Base-by-base conservation (phyloP, 768 basidiomycete genomes). In the Tylopilus rubrobrunneus region DNA sequence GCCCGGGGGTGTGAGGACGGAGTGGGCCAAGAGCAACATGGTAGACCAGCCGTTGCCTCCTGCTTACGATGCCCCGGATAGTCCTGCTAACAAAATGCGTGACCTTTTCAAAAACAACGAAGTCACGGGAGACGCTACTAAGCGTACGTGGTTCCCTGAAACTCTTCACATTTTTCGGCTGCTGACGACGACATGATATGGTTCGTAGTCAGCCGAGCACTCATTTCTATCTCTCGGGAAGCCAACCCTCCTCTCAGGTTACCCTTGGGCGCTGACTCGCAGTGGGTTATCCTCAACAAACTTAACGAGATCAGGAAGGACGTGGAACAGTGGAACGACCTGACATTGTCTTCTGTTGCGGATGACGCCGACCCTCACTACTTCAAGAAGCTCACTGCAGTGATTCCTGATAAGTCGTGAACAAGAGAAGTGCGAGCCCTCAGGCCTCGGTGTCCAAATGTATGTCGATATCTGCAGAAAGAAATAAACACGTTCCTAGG, bases 11-110 rank as follows among this genome's bases (percentile, higher is more conserved):
- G 58, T 60, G 37, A 56, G 42, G 44, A 64, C 63, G 7, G 60
- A 62, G 7, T 62, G 63, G 56, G 54, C 49, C 34, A 64, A 65
- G 53, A 31, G 52, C 0, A 64, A 33, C 39, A 55, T 66, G 58
- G 52, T 60, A 31, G 52, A 62, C 11, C 37, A 43, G 3, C 48
- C 54, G 0, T 23, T 66, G 15, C 61, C 61, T 19, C 51, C 58
- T 14, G 61, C 31, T 3, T 66, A 65, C 14, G 52, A 58, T 10
- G 2, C 19, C 2, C 55, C 64, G 1, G 55, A 62, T 25, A 57
- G 61, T 42, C 58, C 52, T 27, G 50, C 61, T 9, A 54, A 57
- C 12, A 56, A 55, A 31, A 55, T 58, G 53, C 56, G 50, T 6
- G 19, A 25, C 1, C 19, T 65, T 6, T 49, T 31, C 41, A 65